Percentiles rank a stretch among this genome's conserved stretches.
These are phyloP conservation scores for Phytomonas francai DNA, from an alignment of 208 protist species.

Conservation along the genomic window DNA sequence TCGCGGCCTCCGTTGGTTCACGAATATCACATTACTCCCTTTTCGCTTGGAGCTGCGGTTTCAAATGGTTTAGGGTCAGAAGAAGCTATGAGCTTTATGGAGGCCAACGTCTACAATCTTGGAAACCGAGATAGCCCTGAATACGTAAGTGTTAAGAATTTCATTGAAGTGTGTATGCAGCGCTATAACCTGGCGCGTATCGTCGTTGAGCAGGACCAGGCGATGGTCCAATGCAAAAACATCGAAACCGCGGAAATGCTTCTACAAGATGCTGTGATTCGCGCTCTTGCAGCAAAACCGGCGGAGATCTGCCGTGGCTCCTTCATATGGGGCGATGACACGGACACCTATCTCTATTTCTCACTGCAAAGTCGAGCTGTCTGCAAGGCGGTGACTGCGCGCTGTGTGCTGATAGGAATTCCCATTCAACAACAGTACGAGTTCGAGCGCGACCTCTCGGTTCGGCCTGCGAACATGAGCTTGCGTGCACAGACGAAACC, in stretches of 20 bases:
- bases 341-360: slow-evolving; percentile 24
- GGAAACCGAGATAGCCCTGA: slow-evolving; percentile 3
- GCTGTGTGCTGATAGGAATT: slow-evolving; percentile 63
- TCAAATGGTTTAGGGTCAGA: slow-evolving; percentile 88
- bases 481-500: slow-evolving; percentile 70
- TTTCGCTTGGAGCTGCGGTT: slow-evolving; percentile 96
- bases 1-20: slow-evolving; percentile 93
- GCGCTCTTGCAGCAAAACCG: slow-evolving; percentile 22
- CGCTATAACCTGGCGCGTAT: slow-evolving; percentile 75
- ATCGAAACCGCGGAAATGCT: slow-evolving; percentile 42
- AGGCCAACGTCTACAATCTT: slow-evolving; percentile 74
- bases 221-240: slow-evolving; percentile 60
- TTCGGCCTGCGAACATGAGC: slow-evolving; percentile 51
- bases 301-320: background rate
- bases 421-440: slow-evolving; percentile 84
- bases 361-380: slow-evolving; percentile 48
- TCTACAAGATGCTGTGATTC: slow-evolving; percentile 41
- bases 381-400: slow-evolving; percentile 53
- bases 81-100: slow-evolving; percentile 87
- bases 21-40: slow-evolving; percentile 95
- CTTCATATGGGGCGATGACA: slow-evolving; percentile 18
- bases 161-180: slow-evolving; percentile 66
- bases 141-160: slow-evolving; percentile 24
- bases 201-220: slow-evolving; percentile 50
- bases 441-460: slow-evolving; percentile 55